Base-by-base conservation (phyloP, 768 basidiomycete genomes). In the Wakefieldia striispora region DNA sequence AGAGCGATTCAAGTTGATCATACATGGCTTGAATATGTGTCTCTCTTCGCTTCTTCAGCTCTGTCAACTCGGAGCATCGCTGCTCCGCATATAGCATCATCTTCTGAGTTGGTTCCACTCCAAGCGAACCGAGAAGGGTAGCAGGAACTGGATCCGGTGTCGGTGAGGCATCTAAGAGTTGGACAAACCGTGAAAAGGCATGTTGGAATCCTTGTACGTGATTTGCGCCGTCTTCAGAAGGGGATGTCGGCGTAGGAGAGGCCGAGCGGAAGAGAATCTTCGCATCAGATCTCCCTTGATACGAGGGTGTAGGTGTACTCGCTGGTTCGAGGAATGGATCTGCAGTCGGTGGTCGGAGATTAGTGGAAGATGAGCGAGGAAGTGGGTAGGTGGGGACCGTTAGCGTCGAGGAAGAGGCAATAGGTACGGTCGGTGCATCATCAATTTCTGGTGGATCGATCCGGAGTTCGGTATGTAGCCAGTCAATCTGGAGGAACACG, bases 21-120 rank as follows among this genome's bases (percentile, higher is more conserved):
- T 94, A 99, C 76, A 97, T 86, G 0, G 84, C 79, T 65, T 99
- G 95, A 26, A 99, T 97, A 55, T 86, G 83, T 1, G 80, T 71
- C 60, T 95, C 93, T 12, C 94, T 78, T 26, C 78, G 72, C 33
- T 78, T 76, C 68, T 93, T 93, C 43, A 83, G 74, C 13, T 88
- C 84, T 50, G 85, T 83, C 47, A 97, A 77, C 43, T 82, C 76
- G 5, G 71, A 50, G 43, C 75, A 77, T 49, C 83, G 71, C 16
- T 71, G 69, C 26, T 79, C 74, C 0, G 88, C 84, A 83, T 92
- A 93, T 8, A 73, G 59, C 24, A 95, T 65, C n/a, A 97, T 76
- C 13, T 78, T 82, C 16, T 75, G 78, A 0, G 85, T 88, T 0
- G 95, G 94, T 41, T 91, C 84, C 9, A 95, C 82, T 29, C 80